These are phyloP conservation scores for Entoloma clypeatum DNA, from an alignment of 1,284 basidiomycete genomes.

Conservation along the genomic window DNA sequence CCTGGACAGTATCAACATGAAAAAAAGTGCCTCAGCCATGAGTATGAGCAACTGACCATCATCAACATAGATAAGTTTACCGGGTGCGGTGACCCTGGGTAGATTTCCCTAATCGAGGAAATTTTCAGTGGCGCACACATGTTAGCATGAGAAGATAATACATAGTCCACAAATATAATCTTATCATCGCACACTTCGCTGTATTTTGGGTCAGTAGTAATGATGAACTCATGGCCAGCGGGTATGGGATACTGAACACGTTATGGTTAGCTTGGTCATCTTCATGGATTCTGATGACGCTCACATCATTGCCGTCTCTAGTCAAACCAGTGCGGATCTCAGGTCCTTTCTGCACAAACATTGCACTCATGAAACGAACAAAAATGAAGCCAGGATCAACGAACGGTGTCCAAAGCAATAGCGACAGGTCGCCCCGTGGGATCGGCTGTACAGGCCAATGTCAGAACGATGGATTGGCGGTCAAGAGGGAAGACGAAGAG, in stretches of 20 bases:
- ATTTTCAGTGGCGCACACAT: slow-evolving; percentile 14
- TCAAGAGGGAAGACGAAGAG: slow-evolving; percentile 13
- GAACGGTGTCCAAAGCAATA: slow-evolving; percentile 94
- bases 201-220: slow-evolving; percentile 85
- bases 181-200: slow-evolving; percentile 80
- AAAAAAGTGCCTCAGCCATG: slow-evolving; percentile 1
- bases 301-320: slow-evolving; percentile 80
- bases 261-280: slow-evolving; percentile 8
- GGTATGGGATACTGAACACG: slow-evolving; percentile 66
- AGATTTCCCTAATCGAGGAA: slow-evolving; percentile 68
- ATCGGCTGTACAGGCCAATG: slow-evolving; percentile 38
- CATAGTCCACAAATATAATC: slow-evolving; percentile 89
- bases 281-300: slow-evolving; percentile 30
- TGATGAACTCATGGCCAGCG: slow-evolving; percentile 93
- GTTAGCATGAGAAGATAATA: slow-evolving; percentile 37
- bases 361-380: slow-evolving; percentile 12
- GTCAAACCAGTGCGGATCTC: slow-evolving; percentile 99
- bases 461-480: slow-evolving; percentile 5
- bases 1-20: slow-evolving; percentile 36
- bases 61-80: slow-evolving; percentile 96
- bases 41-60: slow-evolving; percentile 59
- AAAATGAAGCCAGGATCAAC: slow-evolving; percentile 24
- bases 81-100: slow-evolving; percentile 91
- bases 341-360: slow-evolving; percentile 81
- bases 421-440: slow-evolving; percentile 87